These are phyloP conservation scores for Glycine latifolia DNA, from an alignment of 306 rosid species.

Conservation along the genomic window DNA sequence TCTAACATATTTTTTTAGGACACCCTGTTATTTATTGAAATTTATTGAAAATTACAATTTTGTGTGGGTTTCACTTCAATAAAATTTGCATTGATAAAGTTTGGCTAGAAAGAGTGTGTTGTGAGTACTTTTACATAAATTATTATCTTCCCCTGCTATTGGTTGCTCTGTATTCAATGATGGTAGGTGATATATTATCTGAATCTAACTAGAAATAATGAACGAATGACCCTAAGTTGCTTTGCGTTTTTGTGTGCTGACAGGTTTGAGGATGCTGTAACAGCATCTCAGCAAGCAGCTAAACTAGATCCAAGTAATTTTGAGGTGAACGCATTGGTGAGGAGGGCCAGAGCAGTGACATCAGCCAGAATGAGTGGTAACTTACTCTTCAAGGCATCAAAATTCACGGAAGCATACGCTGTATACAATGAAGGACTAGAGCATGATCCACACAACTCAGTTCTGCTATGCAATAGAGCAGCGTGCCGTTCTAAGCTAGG, in stretches of 20 bases:
- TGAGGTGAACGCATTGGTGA: slow-evolving; percentile 60
- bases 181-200: neutral
- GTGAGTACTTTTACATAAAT: neutral
- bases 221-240: slow-evolving; percentile 49
- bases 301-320: slow-evolving; percentile 68
- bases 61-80: too few species aligned
- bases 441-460: slow-evolving; percentile 73
- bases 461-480: slow-evolving; percentile 89
- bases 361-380: slow-evolving; percentile 88
- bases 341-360: slow-evolving; percentile 67
- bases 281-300: slow-evolving; percentile 69
- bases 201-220: neutral
- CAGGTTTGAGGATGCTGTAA: slow-evolving; percentile 90
- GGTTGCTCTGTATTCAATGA: neutral
- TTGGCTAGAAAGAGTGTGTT: too few species aligned
- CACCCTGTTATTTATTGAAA: too few species aligned
- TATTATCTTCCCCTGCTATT: neutral
- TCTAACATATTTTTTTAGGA: too few species aligned
- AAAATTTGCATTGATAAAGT: too few species aligned
- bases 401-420: slow-evolving; percentile 71
- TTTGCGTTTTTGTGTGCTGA: neutral
- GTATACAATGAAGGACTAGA: slow-evolving; percentile 88
- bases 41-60: too few species aligned
- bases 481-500: slow-evolving; percentile 92
- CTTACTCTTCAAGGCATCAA: slow-evolving; percentile 84